phyloP scores from a whole-genome alignment of 495 filamentous ascomycete genomes.

The Articulospora tetracladia region DNA sequence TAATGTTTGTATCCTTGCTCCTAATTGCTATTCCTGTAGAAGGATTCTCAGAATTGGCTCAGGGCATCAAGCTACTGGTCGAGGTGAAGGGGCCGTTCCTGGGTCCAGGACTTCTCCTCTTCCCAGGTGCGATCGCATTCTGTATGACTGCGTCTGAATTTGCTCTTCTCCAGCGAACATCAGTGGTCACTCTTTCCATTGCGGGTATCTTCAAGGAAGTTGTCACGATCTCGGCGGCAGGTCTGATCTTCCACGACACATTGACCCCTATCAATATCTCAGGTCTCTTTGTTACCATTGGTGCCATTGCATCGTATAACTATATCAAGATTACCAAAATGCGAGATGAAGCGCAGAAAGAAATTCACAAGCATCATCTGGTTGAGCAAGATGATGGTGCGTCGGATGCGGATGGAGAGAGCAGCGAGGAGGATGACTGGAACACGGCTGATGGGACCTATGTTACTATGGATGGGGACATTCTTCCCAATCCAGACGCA shows the following conservation, averaged over 20 bases:
- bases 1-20: conserved; percentile 88
- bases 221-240: conserved; percentile 88
- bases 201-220: conserved; percentile 99
- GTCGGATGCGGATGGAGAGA: conserved; percentile 25
- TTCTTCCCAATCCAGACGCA: conserved; percentile 24
- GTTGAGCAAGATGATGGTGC: conserved; percentile 21
- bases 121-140: conserved; percentile 90
- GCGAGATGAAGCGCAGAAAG: conserved; percentile 62
- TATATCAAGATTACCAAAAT: conserved; percentile 92
- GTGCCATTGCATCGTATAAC: conserved; percentile 85
- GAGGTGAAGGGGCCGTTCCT: conserved; percentile 56
- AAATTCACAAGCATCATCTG: conserved; percentile 31
- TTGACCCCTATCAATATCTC: conserved; percentile 87
- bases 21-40: conserved; percentile 83
- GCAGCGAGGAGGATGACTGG: conserved; percentile 25
- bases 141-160: conserved; percentile 97
- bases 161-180: conserved; percentile 89
- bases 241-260: conserved; percentile 82
- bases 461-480: conserved; percentile 30
- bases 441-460: conserved; percentile 28
- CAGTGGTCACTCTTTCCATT: conserved; percentile 92
- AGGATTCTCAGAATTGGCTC: conserved; percentile 61
- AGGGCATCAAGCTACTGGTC: conserved; percentile 58
- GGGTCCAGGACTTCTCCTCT: conserved; percentile 66
- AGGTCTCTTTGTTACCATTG: conserved; percentile 84